phyloP scores from a whole-genome alignment of 2,329 filamentous ascomycete genomes.

The Calcarisporium arbuscula region DNA sequence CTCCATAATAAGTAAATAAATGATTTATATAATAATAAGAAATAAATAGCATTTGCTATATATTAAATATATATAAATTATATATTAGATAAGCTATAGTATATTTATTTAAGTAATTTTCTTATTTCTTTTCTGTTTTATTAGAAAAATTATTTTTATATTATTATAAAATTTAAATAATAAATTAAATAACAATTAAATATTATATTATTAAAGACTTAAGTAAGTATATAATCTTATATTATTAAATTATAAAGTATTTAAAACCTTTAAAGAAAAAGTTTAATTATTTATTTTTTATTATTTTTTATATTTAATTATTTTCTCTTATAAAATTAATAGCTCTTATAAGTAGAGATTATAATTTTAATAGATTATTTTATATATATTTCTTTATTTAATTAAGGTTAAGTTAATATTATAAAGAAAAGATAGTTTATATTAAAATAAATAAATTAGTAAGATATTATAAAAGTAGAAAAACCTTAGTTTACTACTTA shows the following conservation, averaged over 20 bases:
- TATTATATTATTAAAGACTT: background rate
- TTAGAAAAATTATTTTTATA: background rate
- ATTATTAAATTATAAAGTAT: background rate
- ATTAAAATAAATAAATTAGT: too few species aligned
- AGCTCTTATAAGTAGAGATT: background rate
- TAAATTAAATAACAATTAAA: background rate
- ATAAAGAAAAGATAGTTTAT: background rate
- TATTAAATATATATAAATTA: background rate
- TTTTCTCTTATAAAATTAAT: background rate
- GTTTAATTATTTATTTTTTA: background rate
- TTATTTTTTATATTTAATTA: background rate
- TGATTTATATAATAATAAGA: background rate
- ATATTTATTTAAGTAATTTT: slow-evolving; percentile 2
- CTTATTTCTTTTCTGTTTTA: background rate
- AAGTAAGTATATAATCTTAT: too few species aligned
- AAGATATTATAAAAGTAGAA: too few species aligned
- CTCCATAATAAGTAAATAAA: background rate
- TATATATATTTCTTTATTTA: background rate
- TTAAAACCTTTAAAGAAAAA: background rate
- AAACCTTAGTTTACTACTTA: too few species aligned
- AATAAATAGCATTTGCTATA: slow-evolving; percentile 1
- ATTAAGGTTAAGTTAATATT: background rate
- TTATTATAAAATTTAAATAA: slow-evolving; percentile 1
- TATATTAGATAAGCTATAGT: background rate
- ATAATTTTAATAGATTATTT: background rate